phyloP scores from a whole-genome alignment of 225 moss, liverwort and hornwort genomes.

The Polytrichum commune region DNA sequence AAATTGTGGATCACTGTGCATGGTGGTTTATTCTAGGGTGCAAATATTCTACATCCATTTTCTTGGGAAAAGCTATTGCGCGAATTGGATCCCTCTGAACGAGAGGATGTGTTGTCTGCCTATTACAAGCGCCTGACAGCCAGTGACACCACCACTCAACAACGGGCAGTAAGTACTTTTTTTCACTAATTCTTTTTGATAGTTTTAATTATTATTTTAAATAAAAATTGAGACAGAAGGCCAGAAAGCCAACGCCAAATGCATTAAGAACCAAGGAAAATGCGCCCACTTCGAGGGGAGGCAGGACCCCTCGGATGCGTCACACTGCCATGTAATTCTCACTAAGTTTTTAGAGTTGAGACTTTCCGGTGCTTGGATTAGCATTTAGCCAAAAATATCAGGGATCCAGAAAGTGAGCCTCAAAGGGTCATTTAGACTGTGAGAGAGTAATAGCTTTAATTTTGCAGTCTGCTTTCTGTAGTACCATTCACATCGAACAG shows the following conservation, averaged over 20 bases:
- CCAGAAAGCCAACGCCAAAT: too few relatives aligned
- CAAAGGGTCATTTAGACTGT: too few relatives aligned
- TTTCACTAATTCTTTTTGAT: not conserved
- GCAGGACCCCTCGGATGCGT: too few relatives aligned
- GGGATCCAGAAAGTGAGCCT: not conserved
- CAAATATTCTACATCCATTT: constrained; percentile 67
- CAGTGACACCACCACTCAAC: constrained; percentile 45
- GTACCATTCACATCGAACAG: too few relatives aligned
- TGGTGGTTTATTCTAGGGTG: constrained; percentile 39
- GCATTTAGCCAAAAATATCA: not conserved
- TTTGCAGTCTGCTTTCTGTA: too few relatives aligned
- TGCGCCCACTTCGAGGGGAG: too few relatives aligned
- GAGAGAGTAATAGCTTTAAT: too few relatives aligned
- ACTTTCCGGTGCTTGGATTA: not conserved
- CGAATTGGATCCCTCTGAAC: constrained; percentile 52
- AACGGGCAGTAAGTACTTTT: constrained; percentile 44
- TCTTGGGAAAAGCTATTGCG: constrained; percentile 64
- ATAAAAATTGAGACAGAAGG: too few relatives aligned
- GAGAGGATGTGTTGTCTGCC: constrained; percentile 44
- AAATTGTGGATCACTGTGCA: not conserved
- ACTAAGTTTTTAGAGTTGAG: not conserved
- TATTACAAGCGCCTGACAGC: constrained; percentile 69
- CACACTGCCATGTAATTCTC: too few relatives aligned
- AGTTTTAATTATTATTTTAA: too few relatives aligned
- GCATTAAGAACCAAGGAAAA: too few relatives aligned